Evolutionary conservation across 805 yeast species (phyloP).

Genomic region (Spathaspora boniae): DNA sequence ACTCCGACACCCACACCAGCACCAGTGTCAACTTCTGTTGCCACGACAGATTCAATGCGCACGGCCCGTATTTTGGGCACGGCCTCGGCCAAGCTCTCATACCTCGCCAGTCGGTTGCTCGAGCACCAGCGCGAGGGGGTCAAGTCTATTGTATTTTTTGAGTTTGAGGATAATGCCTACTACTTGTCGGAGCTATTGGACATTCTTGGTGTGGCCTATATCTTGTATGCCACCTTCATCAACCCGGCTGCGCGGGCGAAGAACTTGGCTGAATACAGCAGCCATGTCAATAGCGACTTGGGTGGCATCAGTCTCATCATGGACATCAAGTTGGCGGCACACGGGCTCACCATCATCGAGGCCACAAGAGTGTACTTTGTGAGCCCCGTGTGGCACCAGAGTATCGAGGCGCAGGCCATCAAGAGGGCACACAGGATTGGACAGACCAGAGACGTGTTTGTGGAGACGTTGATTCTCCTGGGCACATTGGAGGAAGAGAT

Average conservation of each 20-base stretch:
- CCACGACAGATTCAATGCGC: too few species aligned
- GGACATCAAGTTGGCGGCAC: constrained; percentile 67
- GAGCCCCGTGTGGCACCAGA: constrained; percentile 69
- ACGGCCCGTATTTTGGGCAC: constrained; percentile 53
- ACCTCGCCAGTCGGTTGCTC: constrained; percentile 50
- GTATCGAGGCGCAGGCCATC: constrained; percentile 72
- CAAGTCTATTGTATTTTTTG: constrained; percentile 64
- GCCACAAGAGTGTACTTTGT: constrained; percentile 69
- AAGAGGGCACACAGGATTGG: constrained; percentile 79
- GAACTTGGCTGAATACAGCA: constrained; percentile 50
- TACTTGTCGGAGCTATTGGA: constrained; percentile 64
- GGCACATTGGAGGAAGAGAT: constrained; percentile 70
- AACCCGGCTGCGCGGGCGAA: constrained; percentile 47
- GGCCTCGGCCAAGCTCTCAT: constrained; percentile 61
- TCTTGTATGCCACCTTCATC: constrained; percentile 62
- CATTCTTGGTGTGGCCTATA: constrained; percentile 54
- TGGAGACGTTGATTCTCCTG: constrained; percentile 62
- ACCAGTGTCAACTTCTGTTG: too few species aligned
- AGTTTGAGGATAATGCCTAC: constrained; percentile 68
- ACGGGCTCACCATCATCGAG: constrained; percentile 63
- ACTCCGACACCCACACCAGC: too few species aligned
- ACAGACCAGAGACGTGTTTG: constrained; percentile 57
- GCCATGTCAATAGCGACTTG: constrained; percentile 25
- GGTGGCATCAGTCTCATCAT: constrained; percentile 56
- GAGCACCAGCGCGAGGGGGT: constrained; percentile 46